These are phyloP conservation scores for Trichophaea hybrida DNA, from an alignment of 2,329 filamentous ascomycete genomes.

Conservation along the genomic window DNA sequence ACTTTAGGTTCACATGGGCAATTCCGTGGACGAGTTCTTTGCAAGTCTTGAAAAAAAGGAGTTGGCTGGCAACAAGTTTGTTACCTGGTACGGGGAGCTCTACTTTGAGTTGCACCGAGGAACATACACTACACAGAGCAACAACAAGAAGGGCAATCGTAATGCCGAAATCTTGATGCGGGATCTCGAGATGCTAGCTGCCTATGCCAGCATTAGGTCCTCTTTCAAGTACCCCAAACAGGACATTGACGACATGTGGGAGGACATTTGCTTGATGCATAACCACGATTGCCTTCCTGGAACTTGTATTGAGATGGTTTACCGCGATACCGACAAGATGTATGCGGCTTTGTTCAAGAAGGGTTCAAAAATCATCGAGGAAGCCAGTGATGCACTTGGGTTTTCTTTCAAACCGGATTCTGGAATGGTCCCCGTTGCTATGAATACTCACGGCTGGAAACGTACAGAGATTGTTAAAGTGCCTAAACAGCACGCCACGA, in stretches of 20 bases:
- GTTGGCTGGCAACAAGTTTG: constrained; percentile 46
- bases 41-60: constrained; percentile 68
- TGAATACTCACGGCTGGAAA: constrained; percentile 82
- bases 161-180: constrained; percentile 71
- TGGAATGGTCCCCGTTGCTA: constrained; percentile 40
- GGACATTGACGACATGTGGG: constrained; percentile 94
- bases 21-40: constrained; percentile 90
- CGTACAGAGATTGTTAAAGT: constrained; percentile 59
- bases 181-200: constrained; percentile 77
- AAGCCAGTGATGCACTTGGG: constrained; percentile 54
- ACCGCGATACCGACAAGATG: constrained; percentile 82
- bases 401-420: constrained; percentile 38
- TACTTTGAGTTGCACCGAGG: constrained; percentile 97
- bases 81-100: constrained; percentile 94
- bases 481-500: constrained; percentile 33
- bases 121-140: constrained; percentile 92
- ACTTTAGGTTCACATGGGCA: constrained; percentile 65
- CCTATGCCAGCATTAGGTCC: constrained; percentile 60
- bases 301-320: constrained; percentile 94
- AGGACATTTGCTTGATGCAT: constrained; percentile 71
- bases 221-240: constrained; percentile 83
- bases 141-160: constrained; percentile 92
- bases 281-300: constrained; percentile 96
- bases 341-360: constrained; percentile 72
- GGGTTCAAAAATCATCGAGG: constrained; percentile 55